Conservation (phyloP, 1,139 yeast genomes). For the Wickerhamomyces sp. region DNA sequence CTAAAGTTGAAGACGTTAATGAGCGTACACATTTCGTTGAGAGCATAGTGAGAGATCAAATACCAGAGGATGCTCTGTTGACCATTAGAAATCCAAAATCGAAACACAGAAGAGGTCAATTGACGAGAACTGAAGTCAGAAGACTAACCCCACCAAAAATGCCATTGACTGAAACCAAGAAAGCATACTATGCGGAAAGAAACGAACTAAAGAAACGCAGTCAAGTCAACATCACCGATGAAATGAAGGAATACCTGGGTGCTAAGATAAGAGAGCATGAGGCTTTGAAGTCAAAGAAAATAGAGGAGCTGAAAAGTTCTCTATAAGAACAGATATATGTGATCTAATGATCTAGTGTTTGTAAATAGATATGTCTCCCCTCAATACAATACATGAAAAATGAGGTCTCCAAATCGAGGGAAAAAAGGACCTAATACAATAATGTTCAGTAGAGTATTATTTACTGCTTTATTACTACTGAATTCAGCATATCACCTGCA, state of each 20-base stretch:
- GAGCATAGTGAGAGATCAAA: constrained; percentile 59
- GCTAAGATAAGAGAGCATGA: constrained; percentile 54
- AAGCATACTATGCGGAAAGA: constrained; percentile 47
- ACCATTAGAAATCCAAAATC: constrained; percentile 69
- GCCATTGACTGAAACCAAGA: constrained; percentile 70
- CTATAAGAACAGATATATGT: not conserved
- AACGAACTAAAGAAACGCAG: constrained; percentile 42
- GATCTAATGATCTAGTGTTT: too few species aligned
- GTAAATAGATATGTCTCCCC: constrained; percentile 1
- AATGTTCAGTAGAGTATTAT: too few species aligned
- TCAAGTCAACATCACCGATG: constrained; percentile 53
- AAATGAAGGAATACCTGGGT: constrained; percentile 69
- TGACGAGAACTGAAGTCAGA: constrained; percentile 60
- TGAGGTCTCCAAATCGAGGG: not conserved
- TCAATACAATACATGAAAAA: too few species aligned
- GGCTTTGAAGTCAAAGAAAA: constrained; percentile 29
- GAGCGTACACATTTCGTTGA: constrained; percentile 76
- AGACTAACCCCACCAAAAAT: constrained; percentile 65
- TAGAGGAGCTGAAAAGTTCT: constrained; percentile 10
- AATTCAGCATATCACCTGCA: too few species aligned
- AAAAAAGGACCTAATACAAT: not conserved
- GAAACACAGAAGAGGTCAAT: constrained; percentile 48
- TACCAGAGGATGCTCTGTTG: constrained; percentile 61
- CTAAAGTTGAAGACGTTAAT: constrained; percentile 55
- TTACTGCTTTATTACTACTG: too few species aligned